Evolutionary conservation across 73 alveolate species (phyloP).

Genomic region (Symbiodinium pilosum): DNA sequence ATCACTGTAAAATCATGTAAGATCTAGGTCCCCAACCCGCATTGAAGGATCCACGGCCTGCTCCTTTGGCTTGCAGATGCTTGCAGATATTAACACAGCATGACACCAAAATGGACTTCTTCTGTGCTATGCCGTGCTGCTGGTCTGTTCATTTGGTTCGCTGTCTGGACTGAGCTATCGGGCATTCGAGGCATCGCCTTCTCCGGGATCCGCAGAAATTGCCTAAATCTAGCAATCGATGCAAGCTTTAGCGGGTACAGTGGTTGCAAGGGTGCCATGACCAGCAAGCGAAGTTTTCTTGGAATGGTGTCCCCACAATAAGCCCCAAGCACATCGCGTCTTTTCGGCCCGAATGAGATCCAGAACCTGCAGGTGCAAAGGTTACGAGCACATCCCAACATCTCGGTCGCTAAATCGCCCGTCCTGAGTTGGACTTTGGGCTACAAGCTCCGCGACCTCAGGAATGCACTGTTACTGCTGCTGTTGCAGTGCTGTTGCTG

Average conservation of each 20-base stretch:
- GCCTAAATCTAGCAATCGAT: background rate
- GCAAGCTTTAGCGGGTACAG: background rate
- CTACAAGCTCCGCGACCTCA: background rate
- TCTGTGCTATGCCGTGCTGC: too few species aligned
- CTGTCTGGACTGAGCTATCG: background rate
- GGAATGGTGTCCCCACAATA: too few species aligned
- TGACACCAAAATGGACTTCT: too few species aligned
- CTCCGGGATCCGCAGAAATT: background rate
- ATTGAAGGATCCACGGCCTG: conserved; percentile 46
- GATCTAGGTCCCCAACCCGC: conserved; percentile 46
- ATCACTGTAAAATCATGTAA: background rate
- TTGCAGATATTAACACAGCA: too few species aligned
- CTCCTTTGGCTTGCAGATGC: background rate
- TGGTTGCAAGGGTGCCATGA: background rate
- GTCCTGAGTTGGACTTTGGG: background rate
- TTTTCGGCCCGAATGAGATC: conserved; percentile 22
- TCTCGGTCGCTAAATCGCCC: background rate
- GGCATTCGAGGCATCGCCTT: background rate
- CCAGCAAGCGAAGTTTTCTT: background rate
- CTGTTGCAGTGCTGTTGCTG: background rate
- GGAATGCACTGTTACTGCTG: too few species aligned
- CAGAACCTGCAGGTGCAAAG: background rate
- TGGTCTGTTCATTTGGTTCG: too few species aligned
- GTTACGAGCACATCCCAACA: background rate
- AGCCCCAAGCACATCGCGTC: conserved; percentile 16